Evolutionary conservation across 495 filamentous ascomycete species (phyloP).

Genomic region (Neurospora sp.): DNA sequence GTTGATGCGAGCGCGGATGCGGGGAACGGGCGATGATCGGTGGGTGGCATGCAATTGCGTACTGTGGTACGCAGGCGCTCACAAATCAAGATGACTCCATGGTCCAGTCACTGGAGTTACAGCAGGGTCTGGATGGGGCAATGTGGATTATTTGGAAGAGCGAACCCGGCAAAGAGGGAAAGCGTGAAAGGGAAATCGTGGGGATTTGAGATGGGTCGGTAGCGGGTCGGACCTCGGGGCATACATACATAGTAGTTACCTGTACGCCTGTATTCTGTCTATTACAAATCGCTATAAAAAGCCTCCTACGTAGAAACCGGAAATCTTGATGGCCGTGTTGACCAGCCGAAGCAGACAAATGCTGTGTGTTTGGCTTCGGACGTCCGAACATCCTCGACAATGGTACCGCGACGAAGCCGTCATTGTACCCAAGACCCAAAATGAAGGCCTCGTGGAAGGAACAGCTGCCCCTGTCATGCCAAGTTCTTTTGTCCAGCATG

Average conservation of each 20-base stretch:
- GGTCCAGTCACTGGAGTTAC: background rate
- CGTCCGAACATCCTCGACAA: background rate
- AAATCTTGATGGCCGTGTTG: background rate
- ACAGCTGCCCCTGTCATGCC: background rate
- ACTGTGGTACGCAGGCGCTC: background rate
- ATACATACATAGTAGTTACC: no score
- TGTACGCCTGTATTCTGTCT: background rate
- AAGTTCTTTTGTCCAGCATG: background rate
- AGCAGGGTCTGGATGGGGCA: background rate
- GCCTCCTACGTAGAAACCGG: background rate
- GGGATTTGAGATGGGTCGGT: background rate
- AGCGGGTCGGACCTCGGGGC: background rate
- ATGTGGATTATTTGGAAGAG: background rate
- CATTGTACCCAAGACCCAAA: background rate
- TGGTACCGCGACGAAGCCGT: background rate
- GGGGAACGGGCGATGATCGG: slow-evolving; percentile 1
- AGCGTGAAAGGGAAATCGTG: background rate
- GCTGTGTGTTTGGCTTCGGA: background rate
- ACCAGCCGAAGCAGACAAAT: background rate
- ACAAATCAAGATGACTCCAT: background rate
- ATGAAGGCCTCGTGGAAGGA: background rate
- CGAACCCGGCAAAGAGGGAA: background rate
- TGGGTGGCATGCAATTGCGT: background rate
- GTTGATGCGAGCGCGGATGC: background rate
- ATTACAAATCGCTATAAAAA: background rate